These are phyloP conservation scores for Kwoniella dejecticola DNA, from an alignment of 768 basidiomycete species.

Conservation along the genomic window DNA sequence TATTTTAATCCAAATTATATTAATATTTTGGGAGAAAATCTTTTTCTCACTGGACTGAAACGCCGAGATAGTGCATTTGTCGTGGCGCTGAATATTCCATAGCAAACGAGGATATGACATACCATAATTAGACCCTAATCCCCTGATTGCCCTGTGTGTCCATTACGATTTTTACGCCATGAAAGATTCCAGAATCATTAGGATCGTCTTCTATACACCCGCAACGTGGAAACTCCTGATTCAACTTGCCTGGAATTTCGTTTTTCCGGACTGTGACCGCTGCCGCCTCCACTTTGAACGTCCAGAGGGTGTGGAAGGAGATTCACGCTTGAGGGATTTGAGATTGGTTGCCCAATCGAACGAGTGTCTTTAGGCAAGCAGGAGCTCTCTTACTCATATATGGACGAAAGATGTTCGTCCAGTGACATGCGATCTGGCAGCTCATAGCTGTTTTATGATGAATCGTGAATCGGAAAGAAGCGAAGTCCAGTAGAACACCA, in stretches of 20 bases:
- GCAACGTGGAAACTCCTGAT: too few species aligned
- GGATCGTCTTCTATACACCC: background rate
- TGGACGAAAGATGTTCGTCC: too few species aligned
- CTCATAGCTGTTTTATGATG: too few species aligned
- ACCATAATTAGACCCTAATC: background rate
- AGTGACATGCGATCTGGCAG: background rate
- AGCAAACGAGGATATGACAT: background rate
- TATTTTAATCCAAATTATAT: constrained; percentile 3
- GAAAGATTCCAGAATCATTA: background rate
- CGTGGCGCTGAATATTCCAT: background rate
- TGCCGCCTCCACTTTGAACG: background rate
- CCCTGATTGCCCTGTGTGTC: background rate
- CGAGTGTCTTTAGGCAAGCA: background rate
- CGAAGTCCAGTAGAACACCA: too few species aligned
- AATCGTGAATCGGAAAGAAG: too few species aligned
- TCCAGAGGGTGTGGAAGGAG: constrained; percentile 2
- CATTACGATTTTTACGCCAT: background rate
- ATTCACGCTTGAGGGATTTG: too few species aligned
- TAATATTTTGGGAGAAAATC: constrained; percentile 6
- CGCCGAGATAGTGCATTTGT: background rate
- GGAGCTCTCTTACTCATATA: background rate
- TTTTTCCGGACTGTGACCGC: too few species aligned
- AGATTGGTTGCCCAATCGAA: background rate
- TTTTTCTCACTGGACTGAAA: background rate
- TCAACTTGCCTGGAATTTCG: too few species aligned